Evolutionary conservation across 306 rosid genomes (phyloP), one percentile per base, ranked within the genome.

Genomic region (Canavalia gladiata): DNA sequence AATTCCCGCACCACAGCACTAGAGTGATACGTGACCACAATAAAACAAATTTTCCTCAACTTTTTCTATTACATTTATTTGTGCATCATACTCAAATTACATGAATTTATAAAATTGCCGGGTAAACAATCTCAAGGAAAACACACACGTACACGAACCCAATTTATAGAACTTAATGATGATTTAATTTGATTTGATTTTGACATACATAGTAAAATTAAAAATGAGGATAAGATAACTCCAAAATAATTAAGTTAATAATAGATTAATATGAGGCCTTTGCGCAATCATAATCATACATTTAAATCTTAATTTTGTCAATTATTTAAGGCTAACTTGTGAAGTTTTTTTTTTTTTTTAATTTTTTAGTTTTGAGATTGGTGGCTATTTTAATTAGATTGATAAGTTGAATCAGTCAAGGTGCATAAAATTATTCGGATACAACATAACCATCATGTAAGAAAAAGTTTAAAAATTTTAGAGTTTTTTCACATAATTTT

Each of bases 1-100:
- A 52, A 52, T 42, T 39, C 45, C 13, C 67, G 30, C 0, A 6
- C 5, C 18, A n/a, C 28, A 34, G 5, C 63, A 41, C 50, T 7
- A 28, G 74, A 55, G 66, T 72, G 31, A 74, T 10, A 37, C 9
- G n/a, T 80, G 74, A 70, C 72, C 85, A 58, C 63, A 76, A 68
- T 68, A 75, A 75, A 63, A 37, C 5, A 73, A 70, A 18, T 4
- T 63, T 3, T 56, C 12, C 2, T 12, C 8, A 28, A 43, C 4
- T 7, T 59, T 31, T 35, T 50, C 35, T 29, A 7, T 5, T 37
- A 1, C 6, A 45, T 33, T 52, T 56, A 18, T 12, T 5, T 45
- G 2, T 31, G 60, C 25, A 42, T 37, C 9, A 68, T 68, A 12
- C 59, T 31, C 33, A 42, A 42, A 39, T 35, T 9, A n/a, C 25